Evolutionary conservation across 202 grass and related monocot genomes (phyloP), one percentile per base, ranked within the genome.

Genomic region (Setaria viridis): DNA sequence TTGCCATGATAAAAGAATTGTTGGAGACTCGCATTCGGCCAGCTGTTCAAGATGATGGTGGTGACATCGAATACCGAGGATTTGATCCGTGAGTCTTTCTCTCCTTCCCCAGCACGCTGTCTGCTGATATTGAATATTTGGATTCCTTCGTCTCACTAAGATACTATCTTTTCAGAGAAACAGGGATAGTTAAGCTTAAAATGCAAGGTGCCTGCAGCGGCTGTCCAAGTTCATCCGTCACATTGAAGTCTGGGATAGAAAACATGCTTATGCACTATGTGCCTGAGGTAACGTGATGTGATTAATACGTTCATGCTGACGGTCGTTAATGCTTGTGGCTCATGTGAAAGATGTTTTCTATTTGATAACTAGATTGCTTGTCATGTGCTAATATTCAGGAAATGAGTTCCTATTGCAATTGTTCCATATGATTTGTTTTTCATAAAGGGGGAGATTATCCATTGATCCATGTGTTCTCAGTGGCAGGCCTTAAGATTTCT

Each of bases 241-340:
- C 97, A 4, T 86, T 99, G 87, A 99, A 97, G 83, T 97, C 94
- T 68, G 97, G 97, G 67, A 99, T 99, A 74, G 97, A 99, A 80
- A 99, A 99, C 81, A 99, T 99, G 97, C 94, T 99, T 64, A 99
- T 91, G 94, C 97, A 99, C 88, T 99, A 99, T 91, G 92, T 99
- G 4, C 92, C 97, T n/a, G 97, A 99, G 94, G 97, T 99, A 90
- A 75, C 8, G 14, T 34, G 17, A 49, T 57, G 6, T 69, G 66
- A 49, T 74, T 82, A 68, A 59, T 76, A 46, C 56, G 48, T 50
- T 76, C 60, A 16, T 69, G 3, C 3, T 15, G 59, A 29, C n/a
- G 35, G 13, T 55, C 64, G n/a, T 19, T 65, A 39, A 14, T 53
- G 48, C 77, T 80, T 46, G 5, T 79, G 69, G 49, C 21, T 86